These are phyloP conservation scores for Neurospora sp. DNA, from an alignment of 495 filamentous ascomycete genomes.

Conservation along the genomic window DNA sequence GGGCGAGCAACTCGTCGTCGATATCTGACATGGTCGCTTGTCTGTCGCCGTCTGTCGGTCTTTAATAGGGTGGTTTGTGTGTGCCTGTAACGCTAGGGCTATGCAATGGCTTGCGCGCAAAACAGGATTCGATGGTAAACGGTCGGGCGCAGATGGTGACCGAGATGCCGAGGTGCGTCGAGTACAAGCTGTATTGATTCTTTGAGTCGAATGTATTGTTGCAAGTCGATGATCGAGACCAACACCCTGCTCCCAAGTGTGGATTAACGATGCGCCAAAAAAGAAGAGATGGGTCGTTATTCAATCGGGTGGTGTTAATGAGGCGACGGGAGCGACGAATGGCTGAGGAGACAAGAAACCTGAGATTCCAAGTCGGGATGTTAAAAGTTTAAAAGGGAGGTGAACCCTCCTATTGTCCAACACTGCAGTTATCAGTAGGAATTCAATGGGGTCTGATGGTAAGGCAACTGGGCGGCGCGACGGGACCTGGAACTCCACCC, in stretches of 20 bases:
- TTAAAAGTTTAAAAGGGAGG: background rate
- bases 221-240: background rate
- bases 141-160: background rate
- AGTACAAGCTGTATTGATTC: background rate
- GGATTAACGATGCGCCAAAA: background rate
- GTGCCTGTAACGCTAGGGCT: background rate
- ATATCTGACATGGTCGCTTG: conserved; percentile 52
- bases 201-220: background rate
- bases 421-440: background rate
- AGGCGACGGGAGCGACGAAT: background rate
- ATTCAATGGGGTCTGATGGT: background rate
- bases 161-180: background rate
- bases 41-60: background rate
- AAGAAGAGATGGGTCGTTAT: background rate
- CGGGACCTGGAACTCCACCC: background rate
- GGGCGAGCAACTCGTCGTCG: conserved; percentile 78
- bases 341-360: background rate
- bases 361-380: background rate
- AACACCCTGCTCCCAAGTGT: background rate
- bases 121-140: background rate
- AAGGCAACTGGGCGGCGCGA: background rate
- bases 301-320: background rate
- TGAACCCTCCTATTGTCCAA: background rate
- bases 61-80: background rate
- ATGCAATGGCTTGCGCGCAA: background rate